phyloP scores from a whole-genome alignment of 345 rosid species.

The Aquilaria sinensis region DNA sequence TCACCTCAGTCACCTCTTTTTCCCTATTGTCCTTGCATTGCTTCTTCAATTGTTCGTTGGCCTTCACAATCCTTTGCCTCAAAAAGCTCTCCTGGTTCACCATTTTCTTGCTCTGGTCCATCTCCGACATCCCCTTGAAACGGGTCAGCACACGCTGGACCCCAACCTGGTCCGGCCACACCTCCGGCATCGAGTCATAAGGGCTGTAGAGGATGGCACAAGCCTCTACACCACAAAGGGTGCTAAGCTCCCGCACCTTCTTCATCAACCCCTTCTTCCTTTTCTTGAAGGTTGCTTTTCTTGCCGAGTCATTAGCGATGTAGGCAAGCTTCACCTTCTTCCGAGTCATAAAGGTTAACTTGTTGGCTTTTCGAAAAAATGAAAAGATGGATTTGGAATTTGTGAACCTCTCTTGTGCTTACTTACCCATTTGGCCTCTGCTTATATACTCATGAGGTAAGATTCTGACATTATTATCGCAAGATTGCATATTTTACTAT shows the following conservation, averaged over 20 bases:
- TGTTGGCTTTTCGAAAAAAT: too few species aligned
- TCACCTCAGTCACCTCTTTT: conserved; percentile 16
- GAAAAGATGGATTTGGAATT: too few species aligned
- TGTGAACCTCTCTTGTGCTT: too few species aligned
- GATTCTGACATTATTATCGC: too few species aligned
- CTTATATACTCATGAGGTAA: too few species aligned
- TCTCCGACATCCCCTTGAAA: conserved; percentile 18
- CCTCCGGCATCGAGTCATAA: conserved; percentile 17
- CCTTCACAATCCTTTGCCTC: conserved; percentile 13
- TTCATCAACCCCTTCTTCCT: conserved; percentile 27
- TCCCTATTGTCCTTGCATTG: conserved; percentile 22
- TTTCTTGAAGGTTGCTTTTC: conserved; percentile 23
- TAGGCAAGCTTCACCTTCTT: conserved; percentile 30
- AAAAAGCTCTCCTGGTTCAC: conserved; percentile 25
- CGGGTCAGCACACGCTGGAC: conserved; percentile 18
- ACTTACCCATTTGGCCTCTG: too few species aligned
- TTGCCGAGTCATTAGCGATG: conserved; percentile 22
- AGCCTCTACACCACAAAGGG: conserved; percentile 27
- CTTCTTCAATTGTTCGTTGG: conserved; percentile 3
- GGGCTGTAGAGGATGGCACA: conserved; percentile 26
- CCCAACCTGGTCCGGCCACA: conserved; percentile 21
- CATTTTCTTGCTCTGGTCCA: conserved; percentile 29
- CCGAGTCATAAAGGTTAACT: conserved; percentile 13
- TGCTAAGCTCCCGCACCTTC: conserved; percentile 23
- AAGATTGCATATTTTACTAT: too few species aligned